These are phyloP conservation scores for Lumnitzera littorea DNA, from an alignment of 345 rosid species.

Conservation along the genomic window DNA sequence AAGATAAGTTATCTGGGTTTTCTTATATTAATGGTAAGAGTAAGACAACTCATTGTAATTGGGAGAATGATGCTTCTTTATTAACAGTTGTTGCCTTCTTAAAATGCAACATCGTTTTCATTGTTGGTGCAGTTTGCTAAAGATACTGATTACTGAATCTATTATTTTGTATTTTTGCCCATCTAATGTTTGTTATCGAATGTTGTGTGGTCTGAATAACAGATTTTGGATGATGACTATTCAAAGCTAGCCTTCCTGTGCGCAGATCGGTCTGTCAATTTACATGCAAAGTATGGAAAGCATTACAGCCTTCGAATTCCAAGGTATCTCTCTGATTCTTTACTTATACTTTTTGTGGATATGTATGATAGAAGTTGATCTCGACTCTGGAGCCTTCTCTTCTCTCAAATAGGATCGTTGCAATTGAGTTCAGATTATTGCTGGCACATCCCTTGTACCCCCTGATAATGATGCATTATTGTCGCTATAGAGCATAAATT, in stretches of 20 bases:
- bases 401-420: not conserved
- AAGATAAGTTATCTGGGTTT: too few relatives aligned
- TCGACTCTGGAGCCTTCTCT: not conserved
- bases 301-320: slow-evolving; percentile 80
- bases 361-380: not conserved
- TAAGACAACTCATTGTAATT: too few relatives aligned
- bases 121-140: too few relatives aligned
- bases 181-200: slow-evolving; percentile 4
- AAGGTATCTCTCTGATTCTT: slow-evolving; percentile 34
- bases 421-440: too few relatives aligned
- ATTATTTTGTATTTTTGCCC: not conserved
- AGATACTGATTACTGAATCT: not conserved
- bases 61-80: too few relatives aligned
- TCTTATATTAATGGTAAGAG: too few relatives aligned
- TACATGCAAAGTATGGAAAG: slow-evolving; percentile 92
- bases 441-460: too few relatives aligned
- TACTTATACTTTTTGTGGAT: not conserved
- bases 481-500: too few relatives aligned
- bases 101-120: too few relatives aligned
- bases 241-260: slow-evolving; percentile 93
- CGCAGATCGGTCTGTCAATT: slow-evolving; percentile 77
- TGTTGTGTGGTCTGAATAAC: slow-evolving; percentile 1
- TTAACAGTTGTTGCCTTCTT: too few relatives aligned
- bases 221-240: slow-evolving; percentile 78
- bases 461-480: too few relatives aligned